Evolutionary conservation across 768 basidiomycete species (phyloP), one percentile per base, ranked within the genome.

Genomic region (Suillus bovinus): DNA sequence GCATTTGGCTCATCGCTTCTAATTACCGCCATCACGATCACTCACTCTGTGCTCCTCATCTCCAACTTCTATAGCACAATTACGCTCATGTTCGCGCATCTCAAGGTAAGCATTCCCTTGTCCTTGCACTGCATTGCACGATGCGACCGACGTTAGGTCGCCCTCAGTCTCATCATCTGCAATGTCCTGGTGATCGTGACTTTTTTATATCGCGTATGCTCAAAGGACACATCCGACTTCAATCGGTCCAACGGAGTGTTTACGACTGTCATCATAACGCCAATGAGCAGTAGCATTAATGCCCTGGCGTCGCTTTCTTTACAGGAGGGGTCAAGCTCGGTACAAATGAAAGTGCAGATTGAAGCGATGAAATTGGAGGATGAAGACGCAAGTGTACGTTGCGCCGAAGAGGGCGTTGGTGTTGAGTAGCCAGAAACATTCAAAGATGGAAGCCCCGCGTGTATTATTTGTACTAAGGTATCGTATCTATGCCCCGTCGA

Each of bases 291-390:
- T 14, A 16, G 13, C 52, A 34, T 14, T 3, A 34, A 53, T 31
- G 0, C 52, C 33, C 6, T 10, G 7, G 22, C 5, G 6, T 54
- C 33, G 8, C 3, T 14, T 29, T 34, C 33, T 34, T 10, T 14
- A 22, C 33, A 22, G 22, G 52, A 22, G n/a, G n/a, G 7, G 33
- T 22, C 98, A 34, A 10, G 20, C 17, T 41, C 41, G 41, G 20
- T 3, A 20, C 41, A 41, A 8, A 20, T 20, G 9, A 41, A 8
- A 20, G 20, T 9, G 41, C 41, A 42, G 41, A n/a, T 4, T 42
- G 20, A 8, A 42, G 7, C 8, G 20, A 9, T 9, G 41, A 10
- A 20, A 20, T 42, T 20, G 20, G 9, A 20, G 8, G 20, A 42
- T 42, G 20, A 41, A 41, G 39, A 20, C 20, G 20, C 20, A 4